A percentile compares a stretch with the other conserved stretches of the same genome.
phyloP scores from a whole-genome alignment of 75 land plant species.

The Pseudotsuga menziesii region DNA sequence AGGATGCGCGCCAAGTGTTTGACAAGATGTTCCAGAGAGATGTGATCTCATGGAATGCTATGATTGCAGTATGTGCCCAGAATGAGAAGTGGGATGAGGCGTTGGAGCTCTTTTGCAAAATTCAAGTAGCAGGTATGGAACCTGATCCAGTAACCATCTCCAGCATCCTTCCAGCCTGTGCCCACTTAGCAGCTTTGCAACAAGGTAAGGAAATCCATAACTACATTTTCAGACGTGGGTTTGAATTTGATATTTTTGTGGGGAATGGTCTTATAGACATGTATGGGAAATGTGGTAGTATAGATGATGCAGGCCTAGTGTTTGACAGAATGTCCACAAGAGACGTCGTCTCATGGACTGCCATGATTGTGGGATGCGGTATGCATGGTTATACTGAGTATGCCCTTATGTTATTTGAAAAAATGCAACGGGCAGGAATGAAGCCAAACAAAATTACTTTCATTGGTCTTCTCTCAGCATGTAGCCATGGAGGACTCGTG shows the following conservation, averaged over 20 bases:
- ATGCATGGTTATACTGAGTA: slow-evolving; percentile 22
- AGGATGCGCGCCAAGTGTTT: slow-evolving; percentile 14
- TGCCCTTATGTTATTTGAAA: slow-evolving; percentile 23
- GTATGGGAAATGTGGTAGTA: slow-evolving; percentile 30
- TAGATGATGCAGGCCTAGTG: slow-evolving; percentile 26
- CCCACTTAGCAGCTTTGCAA: slow-evolving; percentile 14
- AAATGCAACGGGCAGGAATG: slow-evolving; percentile 25
- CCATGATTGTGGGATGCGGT: slow-evolving; percentile 21
- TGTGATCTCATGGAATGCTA: neutral
- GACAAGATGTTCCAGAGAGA: slow-evolving; percentile 9
- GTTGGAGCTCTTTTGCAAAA: neutral
- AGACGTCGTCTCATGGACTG: slow-evolving; percentile 46
- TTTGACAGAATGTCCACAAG: slow-evolving; percentile 41
- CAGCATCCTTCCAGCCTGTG: slow-evolving; percentile 24
- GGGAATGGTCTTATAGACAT: slow-evolving; percentile 57
- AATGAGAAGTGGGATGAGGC: neutral
- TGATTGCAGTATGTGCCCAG: neutral
- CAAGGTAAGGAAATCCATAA: slow-evolving; percentile 29
- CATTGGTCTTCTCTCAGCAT: slow-evolving; percentile 26
- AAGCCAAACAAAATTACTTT: slow-evolving; percentile 36
- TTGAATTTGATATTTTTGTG: slow-evolving; percentile 23
- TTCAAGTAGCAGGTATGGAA: neutral
- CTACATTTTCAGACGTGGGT: slow-evolving; percentile 24
- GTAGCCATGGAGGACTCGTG: slow-evolving; percentile 35
- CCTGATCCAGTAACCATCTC: slow-evolving; percentile 12